Percentiles rank a stretch among this genome's conserved stretches.
These are phyloP conservation scores for Aspergillus pseudoterreus DNA, from an alignment of 2,329 filamentous ascomycete species.

Conservation along the genomic window DNA sequence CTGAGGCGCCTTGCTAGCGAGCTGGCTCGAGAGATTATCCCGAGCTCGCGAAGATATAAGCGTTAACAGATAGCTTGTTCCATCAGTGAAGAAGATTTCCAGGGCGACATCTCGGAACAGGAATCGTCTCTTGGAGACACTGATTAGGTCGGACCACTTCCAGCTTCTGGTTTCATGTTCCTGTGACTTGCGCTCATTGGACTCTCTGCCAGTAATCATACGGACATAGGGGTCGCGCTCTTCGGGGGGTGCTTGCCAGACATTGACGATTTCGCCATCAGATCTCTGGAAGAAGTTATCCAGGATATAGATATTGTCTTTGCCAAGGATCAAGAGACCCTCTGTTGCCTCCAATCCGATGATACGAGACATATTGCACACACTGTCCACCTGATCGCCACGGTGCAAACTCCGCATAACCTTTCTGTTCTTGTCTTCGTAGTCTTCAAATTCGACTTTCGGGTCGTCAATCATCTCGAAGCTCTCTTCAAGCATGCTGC, in stretches of 20 bases:
- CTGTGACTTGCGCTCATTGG: constrained; percentile 53
- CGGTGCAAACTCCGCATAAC: constrained; percentile 91
- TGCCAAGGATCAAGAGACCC: constrained; percentile 87
- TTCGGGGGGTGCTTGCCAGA: constrained; percentile 86
- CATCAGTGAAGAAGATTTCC: constrained; percentile 97
- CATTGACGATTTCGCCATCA: constrained; percentile 94
- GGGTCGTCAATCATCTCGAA: constrained; percentile 96
- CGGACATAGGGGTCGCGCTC: constrained; percentile 94
- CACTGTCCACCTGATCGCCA: constrained; percentile 86
- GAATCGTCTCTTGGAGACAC: constrained; percentile 92
- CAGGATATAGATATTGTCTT: constrained; percentile 87
- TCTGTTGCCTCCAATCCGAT: constrained; percentile 91
- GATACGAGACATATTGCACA: constrained; percentile 93
- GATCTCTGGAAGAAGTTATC: constrained; percentile 94
- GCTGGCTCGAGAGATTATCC: constrained; percentile 75
- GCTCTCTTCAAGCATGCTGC: constrained; percentile 68
- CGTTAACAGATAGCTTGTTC: constrained; percentile 88
- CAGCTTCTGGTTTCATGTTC: constrained; percentile 86
- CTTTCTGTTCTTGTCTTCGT: constrained; percentile 97
- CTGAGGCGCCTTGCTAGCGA: constrained; percentile 76
- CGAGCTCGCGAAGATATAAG: constrained; percentile 69
- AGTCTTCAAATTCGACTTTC: constrained; percentile 76
- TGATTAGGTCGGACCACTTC: constrained; percentile 92
- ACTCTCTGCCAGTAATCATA: constrained; percentile 78
- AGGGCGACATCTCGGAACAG: constrained; percentile 92